Evolutionary conservation across 106 monocot species (phyloP).

Genomic region (Acorus gramineus): DNA sequence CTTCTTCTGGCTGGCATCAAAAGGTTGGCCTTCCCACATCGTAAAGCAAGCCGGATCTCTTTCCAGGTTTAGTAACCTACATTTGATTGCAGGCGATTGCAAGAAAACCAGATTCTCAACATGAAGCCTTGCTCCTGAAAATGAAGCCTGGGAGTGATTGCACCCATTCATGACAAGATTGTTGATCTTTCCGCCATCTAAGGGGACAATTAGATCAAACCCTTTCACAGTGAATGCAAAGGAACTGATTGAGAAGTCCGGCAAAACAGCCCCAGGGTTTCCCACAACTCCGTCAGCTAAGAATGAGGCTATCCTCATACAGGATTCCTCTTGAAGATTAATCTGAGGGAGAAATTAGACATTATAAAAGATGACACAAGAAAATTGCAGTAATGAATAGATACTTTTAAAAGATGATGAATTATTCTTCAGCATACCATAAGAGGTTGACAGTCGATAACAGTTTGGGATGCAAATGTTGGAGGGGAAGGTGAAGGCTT

Average conservation of each 20-base stretch:
- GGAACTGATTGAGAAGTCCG: conserved; percentile 77
- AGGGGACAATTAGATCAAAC: conserved; percentile 78
- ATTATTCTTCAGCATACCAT: conserved; percentile 29
- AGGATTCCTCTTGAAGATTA: conserved; percentile 87
- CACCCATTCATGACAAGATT: conserved; percentile 14
- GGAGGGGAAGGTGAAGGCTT: conserved; percentile 78
- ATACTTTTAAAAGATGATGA: background rate
- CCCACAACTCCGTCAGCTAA: conserved; percentile 90
- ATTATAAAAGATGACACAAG: conserved; percentile 4
- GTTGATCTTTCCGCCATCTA: conserved; percentile 27
- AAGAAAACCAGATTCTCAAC: conserved; percentile 58
- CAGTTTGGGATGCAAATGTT: conserved; percentile 74
- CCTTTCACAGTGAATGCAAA: conserved; percentile 59
- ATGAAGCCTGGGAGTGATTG: conserved; percentile 23
- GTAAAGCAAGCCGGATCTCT: conserved; percentile 93
- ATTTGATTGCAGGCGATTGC: conserved; percentile 68
- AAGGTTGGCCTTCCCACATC: conserved; percentile 79
- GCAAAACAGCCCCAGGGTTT: conserved; percentile 55
- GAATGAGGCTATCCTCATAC: conserved; percentile 83
- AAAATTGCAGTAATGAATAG: background rate
- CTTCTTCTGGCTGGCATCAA: conserved; percentile 92
- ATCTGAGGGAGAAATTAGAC: conserved; percentile 38
- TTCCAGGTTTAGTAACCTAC: conserved; percentile 76
- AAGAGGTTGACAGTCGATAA: conserved; percentile 79
- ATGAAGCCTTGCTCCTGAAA: conserved; percentile 90